Base-by-base conservation (phyloP, 202 grass and related monocot species). In the Hordeum pubiflorum region DNA sequence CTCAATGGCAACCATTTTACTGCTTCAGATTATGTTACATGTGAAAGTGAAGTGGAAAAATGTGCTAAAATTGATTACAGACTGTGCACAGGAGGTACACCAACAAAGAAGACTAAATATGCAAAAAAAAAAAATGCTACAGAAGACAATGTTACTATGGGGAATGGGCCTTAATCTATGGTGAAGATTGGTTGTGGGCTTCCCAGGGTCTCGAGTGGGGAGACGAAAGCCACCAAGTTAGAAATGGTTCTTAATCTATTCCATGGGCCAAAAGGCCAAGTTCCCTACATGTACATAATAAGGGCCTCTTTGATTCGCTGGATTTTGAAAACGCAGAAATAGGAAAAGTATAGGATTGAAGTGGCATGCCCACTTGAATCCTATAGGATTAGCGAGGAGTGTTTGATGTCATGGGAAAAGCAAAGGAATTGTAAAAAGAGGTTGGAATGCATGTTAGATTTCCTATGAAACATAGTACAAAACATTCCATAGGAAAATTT, bases 1-100 rank as follows among this genome's bases (percentile, higher is more conserved):
- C 46, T 36, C 10, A 64, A 55, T 39, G 46, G 34, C 24, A 74
- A 86, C 23, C 68, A 74, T 57, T 40, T 80, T 67, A 43, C 56
- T 46, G 34, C 27, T 37, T 67, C 4, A 40, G 31, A 69, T 23
- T 43, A 74, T 64, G 33, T 18, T 83, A 34, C 38, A 68, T 69
- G n/a, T 43, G 12, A 50, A 70, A 36, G 46, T 20, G 5, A 12
- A 48, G 10, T 23, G 6, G 26, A 7, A 60, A 54, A 31, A n/a
- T 39, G 10, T 63, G 27, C 38, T 29, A 77, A 77, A 63, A 77
- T 62, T 23, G 20, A 23, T 64, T 52, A 52, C 48, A 18, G 48
- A 52, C 48, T 65, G 38, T 22, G 39, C 22, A 22, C 21, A 14
- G 37, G 21, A 24, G 67, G 43, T 44, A 14, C 23, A 70, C 7